Conservation (phyloP, 73 alveolate genomes). For the Diophrys appendiculata region DNA sequence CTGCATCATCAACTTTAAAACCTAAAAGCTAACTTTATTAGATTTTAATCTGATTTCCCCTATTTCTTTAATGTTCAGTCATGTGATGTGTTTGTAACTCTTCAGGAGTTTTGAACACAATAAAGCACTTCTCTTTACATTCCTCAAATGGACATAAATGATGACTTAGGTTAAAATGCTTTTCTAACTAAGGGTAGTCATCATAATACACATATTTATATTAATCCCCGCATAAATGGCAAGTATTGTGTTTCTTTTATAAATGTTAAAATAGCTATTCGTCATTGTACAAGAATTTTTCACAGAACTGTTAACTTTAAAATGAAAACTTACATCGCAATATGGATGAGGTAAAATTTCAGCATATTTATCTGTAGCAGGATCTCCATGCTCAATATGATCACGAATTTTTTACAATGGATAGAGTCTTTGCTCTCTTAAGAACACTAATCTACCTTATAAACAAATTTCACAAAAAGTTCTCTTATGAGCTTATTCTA, state of each 20-base stretch:
- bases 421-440: conserved; percentile 45
- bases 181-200: conserved; percentile 37
- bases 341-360: conserved; percentile 62
- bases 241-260: conserved; percentile 32
- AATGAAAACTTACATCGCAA: conserved; percentile 25
- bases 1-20: conserved; percentile 25
- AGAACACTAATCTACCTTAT: conserved; percentile 48
- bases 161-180: conserved; percentile 50
- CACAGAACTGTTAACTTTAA: conserved; percentile 26
- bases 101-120: conserved; percentile 49
- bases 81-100: conserved; percentile 49
- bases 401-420: conserved; percentile 14
- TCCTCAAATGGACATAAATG: conserved; percentile 44
- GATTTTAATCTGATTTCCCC: background rate
- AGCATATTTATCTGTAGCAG: conserved; percentile 37
- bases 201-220: conserved; percentile 34
- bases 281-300: conserved; percentile 52
- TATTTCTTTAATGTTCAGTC: conserved; percentile 4
- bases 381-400: conserved; percentile 55
- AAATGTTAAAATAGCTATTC: conserved; percentile 27
- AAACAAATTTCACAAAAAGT: conserved; percentile 56
- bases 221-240: conserved; percentile 47
- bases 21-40: conserved; percentile 40
- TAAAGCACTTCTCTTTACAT: conserved; percentile 50
- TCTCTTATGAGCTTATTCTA: conserved; percentile 44